Percentiles rank a stretch among this genome's conserved stretches.
Evolutionary conservation across 2,329 filamentous ascomycete genomes (phyloP).

Genomic region (Monilinia fructicola): DNA sequence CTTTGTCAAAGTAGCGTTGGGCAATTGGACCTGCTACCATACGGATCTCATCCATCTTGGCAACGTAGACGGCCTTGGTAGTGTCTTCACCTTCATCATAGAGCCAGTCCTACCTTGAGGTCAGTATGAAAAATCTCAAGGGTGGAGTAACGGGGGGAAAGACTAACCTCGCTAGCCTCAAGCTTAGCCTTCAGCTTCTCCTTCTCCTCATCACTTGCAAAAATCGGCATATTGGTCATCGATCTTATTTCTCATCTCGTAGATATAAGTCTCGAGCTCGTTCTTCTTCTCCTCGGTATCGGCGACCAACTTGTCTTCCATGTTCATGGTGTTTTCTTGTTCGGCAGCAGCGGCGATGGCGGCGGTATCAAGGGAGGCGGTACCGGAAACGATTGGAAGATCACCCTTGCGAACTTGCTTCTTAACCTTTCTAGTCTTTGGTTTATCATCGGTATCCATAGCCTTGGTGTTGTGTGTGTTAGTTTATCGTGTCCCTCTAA

Average conservation of each 20-base stretch:
- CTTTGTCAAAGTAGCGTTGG: constrained; percentile 93
- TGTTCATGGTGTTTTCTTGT: constrained; percentile 86
- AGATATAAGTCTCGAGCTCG: constrained; percentile 96
- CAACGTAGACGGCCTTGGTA: constrained; percentile 87
- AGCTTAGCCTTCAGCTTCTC: constrained; percentile 80
- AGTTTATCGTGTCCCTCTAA: constrained; percentile 34
- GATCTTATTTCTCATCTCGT: constrained; percentile 93
- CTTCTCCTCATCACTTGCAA: constrained; percentile 91
- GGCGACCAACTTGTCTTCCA: constrained; percentile 97
- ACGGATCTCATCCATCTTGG: constrained; percentile 95
- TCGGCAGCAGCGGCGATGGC: constrained; percentile 69
- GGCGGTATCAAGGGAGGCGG: constrained; percentile 71
- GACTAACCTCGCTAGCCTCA: constrained; percentile 79
- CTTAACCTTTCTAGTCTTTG: constrained; percentile 94
- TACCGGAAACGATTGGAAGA: constrained; percentile 80
- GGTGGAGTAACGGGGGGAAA: neutral
- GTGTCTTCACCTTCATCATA: constrained; percentile 97
- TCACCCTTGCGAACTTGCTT: constrained; percentile 99
- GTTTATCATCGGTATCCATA: constrained; percentile 80
- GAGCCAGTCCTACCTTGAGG: constrained; percentile 78
- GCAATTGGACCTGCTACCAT: constrained; percentile 86
- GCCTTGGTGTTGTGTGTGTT: constrained; percentile 45
- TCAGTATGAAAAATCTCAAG: constrained; percentile 28
- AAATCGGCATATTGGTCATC: constrained; percentile 89
- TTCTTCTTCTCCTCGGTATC: constrained; percentile 99